Base-by-base conservation (phyloP, 2,329 filamentous ascomycete species). In the Pseudogymnoascus pannorum region DNA sequence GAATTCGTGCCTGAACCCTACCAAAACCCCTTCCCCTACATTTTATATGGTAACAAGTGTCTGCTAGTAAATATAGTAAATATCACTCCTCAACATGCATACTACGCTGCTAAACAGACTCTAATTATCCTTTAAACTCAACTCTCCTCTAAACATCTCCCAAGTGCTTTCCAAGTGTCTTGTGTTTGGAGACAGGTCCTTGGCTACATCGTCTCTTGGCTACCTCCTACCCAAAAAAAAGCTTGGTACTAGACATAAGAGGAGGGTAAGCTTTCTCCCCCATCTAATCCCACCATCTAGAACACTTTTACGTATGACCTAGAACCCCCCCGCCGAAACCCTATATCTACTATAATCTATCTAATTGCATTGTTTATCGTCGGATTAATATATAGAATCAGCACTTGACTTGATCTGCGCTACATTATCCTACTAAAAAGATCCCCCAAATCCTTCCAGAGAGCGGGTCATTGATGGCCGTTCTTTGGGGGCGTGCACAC, bases 131-230 rank as follows among this genome's bases (percentile, higher is more conserved):
- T 48, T 14, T 26, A 48, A n/a, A n/a, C n/a, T n/a, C n/a, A n/a
- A 48, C 6, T 16, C 20, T n/a, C 20, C 22, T 44, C 40, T 44
- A 44, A 44, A 5, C 22, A 44, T 14, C 40, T 26, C 42, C 42
- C 42, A 48, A 48, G 42, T 48, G 42, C 42, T 48, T 48, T 48
- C 40, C 40, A 48, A 26, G 42, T 48, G 20, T 48, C 20, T 48
- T 48, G 20, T 48, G 42, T 9, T 9, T 48, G 42, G 11, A n/a
- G 42, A 18, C 42, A 26, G 5, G 20, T 48, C 42, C 20, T 48
- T 48, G 42, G 42, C 42, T 48, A n/a, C 42, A 20, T 48, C 42
- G 6, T 4, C 22, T 48, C 42, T 48, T 48, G 42, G 42, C 42
- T 22, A 26, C 42, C 22, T 48, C 26, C 20, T 22, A n/a, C 42